Evolutionary conservation across 2,329 filamentous ascomycete species (phyloP), one percentile per base, ranked within the genome.

Genomic region (Chaetomium sp.): DNA sequence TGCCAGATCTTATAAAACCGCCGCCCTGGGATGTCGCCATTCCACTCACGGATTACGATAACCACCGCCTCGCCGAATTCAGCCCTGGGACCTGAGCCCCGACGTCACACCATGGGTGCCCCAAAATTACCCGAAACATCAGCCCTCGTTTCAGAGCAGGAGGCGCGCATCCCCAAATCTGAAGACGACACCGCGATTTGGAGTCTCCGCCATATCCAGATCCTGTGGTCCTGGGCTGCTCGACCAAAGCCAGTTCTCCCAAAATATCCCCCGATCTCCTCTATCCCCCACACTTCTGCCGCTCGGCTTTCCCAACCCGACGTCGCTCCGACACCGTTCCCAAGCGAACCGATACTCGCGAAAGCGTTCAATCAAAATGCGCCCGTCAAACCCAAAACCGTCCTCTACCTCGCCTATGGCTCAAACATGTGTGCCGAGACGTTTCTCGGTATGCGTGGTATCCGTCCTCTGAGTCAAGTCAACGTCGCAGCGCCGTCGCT

Each of bases 331-430:
- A 72, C 38, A 1, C 61, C 64, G 2, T 64, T 67, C 38, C 68
- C 69, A 2, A 65, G 59, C 55, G 65, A 68, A 23, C 69, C 68
- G n/a, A 62, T 74, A 55, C 69, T 72, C 58, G 72, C 68, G 2
- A 64, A 65, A 10, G 42, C 68, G 13, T 64, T 63, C 27, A 62
- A 70, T 47, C 72, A 62, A 45, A 19, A 75, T 13, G 72, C 71
- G 9, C 66, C 70, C 53, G 68, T 70, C 38, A 70, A 70, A 9
- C 63, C 72, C 38, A 66, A 70, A 16, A 90, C 90, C 1, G 82
- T 93, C 29, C 83, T 93, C 59, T 94, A 94, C 75, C 85, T 94
- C 25, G 94, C 93, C 12, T 98, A 97, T 75, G 95, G 94, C 70
- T 97, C 93, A 60, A 98, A 98, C 75, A 85, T 98, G 67, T 87